Evolutionary conservation across 768 basidiomycete species (phyloP).

Genomic region (Leccinum olivaceopallidum): DNA sequence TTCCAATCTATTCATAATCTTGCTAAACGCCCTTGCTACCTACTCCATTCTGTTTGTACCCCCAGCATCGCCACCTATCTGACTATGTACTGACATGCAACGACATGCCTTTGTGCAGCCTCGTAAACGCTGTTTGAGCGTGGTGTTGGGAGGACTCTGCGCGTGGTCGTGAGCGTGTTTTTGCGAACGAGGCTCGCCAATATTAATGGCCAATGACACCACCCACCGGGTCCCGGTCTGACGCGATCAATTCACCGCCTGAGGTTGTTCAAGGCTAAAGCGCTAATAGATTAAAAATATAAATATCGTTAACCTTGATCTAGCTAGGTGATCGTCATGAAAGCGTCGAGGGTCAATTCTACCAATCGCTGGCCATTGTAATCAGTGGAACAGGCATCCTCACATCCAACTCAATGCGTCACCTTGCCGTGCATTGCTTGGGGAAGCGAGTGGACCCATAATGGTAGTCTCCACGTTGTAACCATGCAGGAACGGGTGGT

Average conservation of each 20-base stretch:
- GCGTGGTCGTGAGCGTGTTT: not conserved
- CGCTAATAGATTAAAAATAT: no score
- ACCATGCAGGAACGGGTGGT: not conserved
- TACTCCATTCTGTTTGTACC: conserved; percentile 4
- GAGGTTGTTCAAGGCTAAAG: not conserved
- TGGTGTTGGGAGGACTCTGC: not conserved
- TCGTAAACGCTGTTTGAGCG: conserved; percentile 11
- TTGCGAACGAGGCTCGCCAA: not conserved
- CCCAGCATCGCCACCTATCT: not conserved
- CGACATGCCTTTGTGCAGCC: not conserved
- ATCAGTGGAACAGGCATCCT: not conserved
- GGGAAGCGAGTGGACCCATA: not conserved
- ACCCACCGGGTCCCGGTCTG: not conserved
- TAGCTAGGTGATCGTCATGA: not conserved
- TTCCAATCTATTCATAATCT: conserved; percentile 1
- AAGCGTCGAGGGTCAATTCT: not conserved
- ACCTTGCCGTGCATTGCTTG: not conserved
- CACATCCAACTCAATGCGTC: not conserved
- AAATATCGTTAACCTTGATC: no score
- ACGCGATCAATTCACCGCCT: not conserved
- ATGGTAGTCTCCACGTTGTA: not conserved
- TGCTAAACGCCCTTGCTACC: conserved; percentile 18
- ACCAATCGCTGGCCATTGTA: not conserved
- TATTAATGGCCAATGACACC: no score
- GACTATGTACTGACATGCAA: not conserved